Evolutionary conservation across 306 rosid species (phyloP).

Genomic region (Aeschynomene evenia): DNA sequence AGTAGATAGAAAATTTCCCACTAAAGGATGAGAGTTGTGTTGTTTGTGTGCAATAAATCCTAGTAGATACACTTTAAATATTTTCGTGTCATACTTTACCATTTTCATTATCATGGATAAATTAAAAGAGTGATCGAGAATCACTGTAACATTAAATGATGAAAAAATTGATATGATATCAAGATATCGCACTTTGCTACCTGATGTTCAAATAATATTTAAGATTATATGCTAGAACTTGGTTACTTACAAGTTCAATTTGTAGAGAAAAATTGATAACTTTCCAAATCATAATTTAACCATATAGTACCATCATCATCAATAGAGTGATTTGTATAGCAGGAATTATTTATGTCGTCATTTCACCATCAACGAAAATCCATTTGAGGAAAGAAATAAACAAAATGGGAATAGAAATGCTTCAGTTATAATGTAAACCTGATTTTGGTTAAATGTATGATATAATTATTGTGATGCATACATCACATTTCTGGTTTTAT

Average conservation of each 20-base stretch:
- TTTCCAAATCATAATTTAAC: neutral
- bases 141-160: too few relatives aligned
- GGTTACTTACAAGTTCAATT: neutral
- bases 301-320: neutral
- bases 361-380: neutral
- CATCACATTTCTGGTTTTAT: neutral
- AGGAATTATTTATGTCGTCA: neutral
- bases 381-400: neutral
- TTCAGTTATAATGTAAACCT: neutral
- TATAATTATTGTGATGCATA: neutral
- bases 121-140: too few relatives aligned
- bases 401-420: neutral
- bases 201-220: neutral
- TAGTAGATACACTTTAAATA: too few relatives aligned
- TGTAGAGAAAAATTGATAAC: neutral
- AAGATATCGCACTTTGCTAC: too few relatives aligned
- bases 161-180: too few relatives aligned
- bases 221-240: neutral
- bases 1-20: too few relatives aligned
- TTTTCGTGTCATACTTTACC: too few relatives aligned
- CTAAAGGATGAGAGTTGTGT: too few relatives aligned
- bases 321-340: neutral
- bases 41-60: too few relatives aligned
- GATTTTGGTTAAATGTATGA: neutral
- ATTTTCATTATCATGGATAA: too few relatives aligned